Base-by-base conservation (phyloP, 805 yeast species). In the Ogataea saltuana region DNA sequence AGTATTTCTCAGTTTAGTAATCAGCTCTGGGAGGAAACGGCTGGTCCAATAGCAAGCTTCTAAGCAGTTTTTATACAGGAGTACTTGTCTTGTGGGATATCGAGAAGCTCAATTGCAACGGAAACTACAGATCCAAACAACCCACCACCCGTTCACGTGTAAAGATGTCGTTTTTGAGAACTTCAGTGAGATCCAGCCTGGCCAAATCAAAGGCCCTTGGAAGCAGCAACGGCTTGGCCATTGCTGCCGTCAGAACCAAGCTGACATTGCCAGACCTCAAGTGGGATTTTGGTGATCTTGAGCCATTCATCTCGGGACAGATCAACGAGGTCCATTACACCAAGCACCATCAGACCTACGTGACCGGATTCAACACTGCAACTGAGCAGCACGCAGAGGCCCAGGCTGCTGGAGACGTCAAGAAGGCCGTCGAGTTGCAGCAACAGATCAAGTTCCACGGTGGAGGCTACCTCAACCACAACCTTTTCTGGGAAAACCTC, bases 261-360 rank as follows among this genome's bases (percentile, higher is more conserved):
- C 85, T 83, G 44, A 74, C 86, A 27, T 73, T 88, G 54, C 96
- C 96, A 45, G 87, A 84, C 54, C 72, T 88, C 58, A 85, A 82
- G 62, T 88, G 83, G 76, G 95, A 84, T 61, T 89, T 80, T 56
- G 85, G 80, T 53, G 95, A 88, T 18, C 72, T 88, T 42, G 97
- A 88, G 72, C 96, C 97, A 45, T 76, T 68, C 69, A 86, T 88
- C 56, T 80, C 93, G 30, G 95, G 89, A 33, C 80, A 86, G 63
- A 88, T 88, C 70, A 89, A 87, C 68, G 93, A 85, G 66, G 52
- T 82, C 41, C 97, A 88, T 71, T 85, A 88, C 77, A 75, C 81
- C 53, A 89, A 89, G 74, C 97, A 88, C 69, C 96, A 88, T 66
- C 93, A 87, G 69, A 86, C 96, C 25, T 88, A 88, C 60, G 96